Evolutionary conservation across 2,329 filamentous ascomycete genomes (phyloP).

Genomic region (Sporothrix curviconia): DNA sequence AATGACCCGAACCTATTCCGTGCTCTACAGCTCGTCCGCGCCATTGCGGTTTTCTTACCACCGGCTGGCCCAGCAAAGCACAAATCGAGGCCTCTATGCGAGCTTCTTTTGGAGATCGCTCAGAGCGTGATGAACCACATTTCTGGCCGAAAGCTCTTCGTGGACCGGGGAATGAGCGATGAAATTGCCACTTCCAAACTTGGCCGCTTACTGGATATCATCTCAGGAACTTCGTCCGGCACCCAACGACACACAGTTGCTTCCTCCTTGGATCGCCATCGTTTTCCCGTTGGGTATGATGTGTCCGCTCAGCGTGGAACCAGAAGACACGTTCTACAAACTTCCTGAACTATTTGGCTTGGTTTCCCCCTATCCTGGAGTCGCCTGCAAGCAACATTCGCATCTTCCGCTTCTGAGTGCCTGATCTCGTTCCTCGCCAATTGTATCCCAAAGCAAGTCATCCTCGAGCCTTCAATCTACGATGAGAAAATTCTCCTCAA

Average conservation of each 20-base stretch:
- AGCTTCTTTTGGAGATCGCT: constrained; percentile 81
- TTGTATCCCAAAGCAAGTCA: constrained; percentile 74
- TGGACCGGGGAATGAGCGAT: constrained; percentile 87
- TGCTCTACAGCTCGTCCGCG: constrained; percentile 85
- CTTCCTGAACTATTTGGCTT: constrained; percentile 77
- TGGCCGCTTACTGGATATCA: constrained; percentile 81
- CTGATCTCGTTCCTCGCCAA: constrained; percentile 88
- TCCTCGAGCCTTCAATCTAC: constrained; percentile 83
- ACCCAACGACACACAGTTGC: constrained; percentile 85
- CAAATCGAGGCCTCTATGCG: constrained; percentile 88
- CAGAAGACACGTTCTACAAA: constrained; percentile 87
- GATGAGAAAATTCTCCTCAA: constrained; percentile 86
- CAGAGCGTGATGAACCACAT: constrained; percentile 89
- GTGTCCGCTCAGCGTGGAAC: constrained; percentile 81
- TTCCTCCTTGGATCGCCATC: constrained; percentile 95
- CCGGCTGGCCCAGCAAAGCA: constrained; percentile 94
- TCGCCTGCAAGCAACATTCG: constrained; percentile 90
- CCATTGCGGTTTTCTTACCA: constrained; percentile 76
- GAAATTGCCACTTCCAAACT: constrained; percentile 85
- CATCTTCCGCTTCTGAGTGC: constrained; percentile 88
- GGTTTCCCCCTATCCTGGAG: constrained; percentile 72
- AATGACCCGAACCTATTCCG: constrained; percentile 85
- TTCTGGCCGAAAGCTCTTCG: constrained; percentile 90
- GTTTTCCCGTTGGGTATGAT: constrained; percentile 88
- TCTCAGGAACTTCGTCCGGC: constrained; percentile 86